Percentiles rank a stretch among this genome's conserved stretches.
phyloP scores from a whole-genome alignment of 2,329 filamentous ascomycete species.

The Fusarium vanettenii region DNA sequence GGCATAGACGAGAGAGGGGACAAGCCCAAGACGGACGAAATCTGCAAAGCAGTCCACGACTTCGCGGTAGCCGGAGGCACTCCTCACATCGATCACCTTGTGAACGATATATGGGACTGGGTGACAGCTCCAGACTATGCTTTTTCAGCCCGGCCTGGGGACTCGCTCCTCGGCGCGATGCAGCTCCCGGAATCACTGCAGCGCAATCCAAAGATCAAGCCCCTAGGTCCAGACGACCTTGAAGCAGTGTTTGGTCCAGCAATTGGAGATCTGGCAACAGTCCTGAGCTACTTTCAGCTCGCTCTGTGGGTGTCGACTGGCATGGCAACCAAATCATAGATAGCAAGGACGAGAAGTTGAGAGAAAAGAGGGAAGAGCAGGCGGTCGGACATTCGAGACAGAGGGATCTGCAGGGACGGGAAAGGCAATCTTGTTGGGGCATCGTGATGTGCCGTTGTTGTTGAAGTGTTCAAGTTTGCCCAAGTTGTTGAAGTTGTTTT shows the following conservation, averaged over 20 bases:
- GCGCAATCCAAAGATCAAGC: neutral
- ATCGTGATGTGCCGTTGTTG: conserved; percentile 11
- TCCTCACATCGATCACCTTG: neutral
- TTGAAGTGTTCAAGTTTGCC: conserved; percentile 12
- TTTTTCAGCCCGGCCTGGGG: neutral
- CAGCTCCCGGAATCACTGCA: neutral
- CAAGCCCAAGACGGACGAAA: neutral
- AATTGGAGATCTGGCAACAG: neutral
- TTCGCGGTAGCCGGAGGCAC: neutral
- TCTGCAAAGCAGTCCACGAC: neutral
- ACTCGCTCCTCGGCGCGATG: neutral
- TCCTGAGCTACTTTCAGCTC: neutral
- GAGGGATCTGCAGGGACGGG: neutral
- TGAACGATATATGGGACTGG: neutral
- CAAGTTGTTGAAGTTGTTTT: conserved; percentile 11
- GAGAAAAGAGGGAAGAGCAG: neutral
- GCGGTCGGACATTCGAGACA: neutral
- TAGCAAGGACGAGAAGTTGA: neutral
- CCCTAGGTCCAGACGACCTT: neutral
- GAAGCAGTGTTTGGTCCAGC: neutral
- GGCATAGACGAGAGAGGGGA: neutral
- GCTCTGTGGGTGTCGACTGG: neutral
- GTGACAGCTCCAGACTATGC: neutral
- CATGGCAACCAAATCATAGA: neutral
- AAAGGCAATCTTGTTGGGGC: neutral